Conservation (phyloP, 805 yeast species). For the Lachancea quebecensis region DNA sequence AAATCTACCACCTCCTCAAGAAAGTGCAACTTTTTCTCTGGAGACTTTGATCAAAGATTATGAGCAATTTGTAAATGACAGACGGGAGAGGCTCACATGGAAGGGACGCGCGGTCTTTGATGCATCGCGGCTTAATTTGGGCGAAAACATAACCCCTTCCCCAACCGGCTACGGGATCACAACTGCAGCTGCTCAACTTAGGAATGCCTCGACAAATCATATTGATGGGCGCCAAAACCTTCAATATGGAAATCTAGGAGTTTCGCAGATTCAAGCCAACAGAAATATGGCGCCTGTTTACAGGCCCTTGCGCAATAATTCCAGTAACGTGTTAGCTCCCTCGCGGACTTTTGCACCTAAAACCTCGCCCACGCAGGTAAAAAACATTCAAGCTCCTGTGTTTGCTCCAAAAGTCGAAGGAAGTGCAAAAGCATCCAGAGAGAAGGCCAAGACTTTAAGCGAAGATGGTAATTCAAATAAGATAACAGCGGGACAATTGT, state of each 20-base stretch:
- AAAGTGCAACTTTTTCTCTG: slow-evolving; percentile 15
- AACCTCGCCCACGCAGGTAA: not conserved
- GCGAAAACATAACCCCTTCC: slow-evolving; percentile 11
- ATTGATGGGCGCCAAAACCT: slow-evolving; percentile 3
- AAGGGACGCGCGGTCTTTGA: slow-evolving; percentile 18
- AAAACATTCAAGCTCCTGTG: not conserved
- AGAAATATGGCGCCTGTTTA: slow-evolving; percentile 14
- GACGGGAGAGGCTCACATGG: slow-evolving; percentile 29
- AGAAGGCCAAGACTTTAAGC: not conserved
- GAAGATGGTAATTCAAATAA: not conserved
- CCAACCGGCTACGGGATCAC: slow-evolving; percentile 16
- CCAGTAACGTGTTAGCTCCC: slow-evolving; percentile 8
- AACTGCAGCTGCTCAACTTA: slow-evolving; percentile 27
- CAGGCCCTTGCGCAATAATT: slow-evolving; percentile 3
- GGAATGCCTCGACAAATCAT: not conserved
- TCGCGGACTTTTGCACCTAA: slow-evolving; percentile 13
- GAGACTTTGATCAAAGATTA: slow-evolving; percentile 24
- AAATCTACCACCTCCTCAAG: slow-evolving; percentile 10
- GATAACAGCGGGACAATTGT: not conserved
- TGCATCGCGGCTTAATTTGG: slow-evolving; percentile 15
- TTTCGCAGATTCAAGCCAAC: not conserved
- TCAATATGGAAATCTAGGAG: slow-evolving; percentile 1
- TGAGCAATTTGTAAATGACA: slow-evolving; percentile 19
- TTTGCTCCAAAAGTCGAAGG: slow-evolving; percentile 3
- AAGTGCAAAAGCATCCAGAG: not conserved